Evolutionary conservation across 495 filamentous ascomycete species (phyloP), one percentile per base, ranked within the genome.

Genomic region (Hyaloscypha hepaticicola): DNA sequence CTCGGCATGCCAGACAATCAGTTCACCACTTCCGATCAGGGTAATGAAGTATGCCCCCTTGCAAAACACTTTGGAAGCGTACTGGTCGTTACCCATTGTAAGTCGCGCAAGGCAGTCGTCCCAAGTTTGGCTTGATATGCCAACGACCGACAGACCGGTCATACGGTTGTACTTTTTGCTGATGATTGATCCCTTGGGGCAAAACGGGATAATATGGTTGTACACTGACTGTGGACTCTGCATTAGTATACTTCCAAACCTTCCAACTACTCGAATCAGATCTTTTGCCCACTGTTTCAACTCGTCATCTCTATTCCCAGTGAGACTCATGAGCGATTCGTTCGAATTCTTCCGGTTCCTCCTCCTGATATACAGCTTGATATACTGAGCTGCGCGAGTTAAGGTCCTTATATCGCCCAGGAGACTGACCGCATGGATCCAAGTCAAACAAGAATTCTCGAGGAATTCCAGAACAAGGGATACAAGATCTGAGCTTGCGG

Each of bases 271-370:
- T 48, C 78, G 78, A 14, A 75, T 66, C 0, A 81, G 56, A 50
- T 80, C 79, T n/a, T 67, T 69, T 8, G 77, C 69, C 79, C 79
- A 81, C 3, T 65, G 58, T 25, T 76, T 73, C 5, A 81, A 55
- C 8, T 31, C 29, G 24, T 64, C 64, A 50, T 79, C 66, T 1
- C 64, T 34, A 21, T 61, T 0, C 2, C 52, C 49, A 27, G 66
- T 59, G 0, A 64, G 68, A 22, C 55, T 38, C 0, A 69, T 34
- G 28, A 80, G 69, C 1, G 72, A 62, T 1, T 55, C 58, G 34
- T 45, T 60, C 19, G 58, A 5, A 6, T 6, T 51, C 48, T 51
- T 51, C 48, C 48, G 48, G 5, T 51, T 51, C 38, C 38, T 55
- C 24, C 27, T 48, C 16, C 22, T 26, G 29, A 61, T 24, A 25